phyloP scores from a whole-genome alignment of 768 basidiomycete genomes.

The Phanerodontia chrysosporium region DNA sequence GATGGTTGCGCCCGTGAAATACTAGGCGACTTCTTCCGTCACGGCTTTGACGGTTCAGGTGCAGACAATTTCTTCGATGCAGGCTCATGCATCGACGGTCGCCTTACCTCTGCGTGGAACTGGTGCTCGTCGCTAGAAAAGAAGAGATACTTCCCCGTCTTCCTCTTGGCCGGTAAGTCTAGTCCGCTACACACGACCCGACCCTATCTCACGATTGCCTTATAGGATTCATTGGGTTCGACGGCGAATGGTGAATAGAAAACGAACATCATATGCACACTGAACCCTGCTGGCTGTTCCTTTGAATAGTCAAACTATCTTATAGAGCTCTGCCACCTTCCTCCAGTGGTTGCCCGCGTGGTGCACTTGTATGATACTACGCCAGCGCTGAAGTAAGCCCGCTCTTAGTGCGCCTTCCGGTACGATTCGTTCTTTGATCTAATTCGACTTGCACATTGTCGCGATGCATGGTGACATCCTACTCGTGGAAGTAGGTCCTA shows the following conservation, averaged over 20 bases:
- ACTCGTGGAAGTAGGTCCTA: neutral
- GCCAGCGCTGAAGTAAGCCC: too few species aligned
- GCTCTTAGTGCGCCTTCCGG: too few species aligned
- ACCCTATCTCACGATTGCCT: neutral
- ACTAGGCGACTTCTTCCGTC: conserved; percentile 79
- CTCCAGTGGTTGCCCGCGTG: too few species aligned
- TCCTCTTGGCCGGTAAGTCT: conserved; percentile 70
- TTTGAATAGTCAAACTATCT: neutral
- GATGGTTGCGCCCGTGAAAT: conserved; percentile 71
- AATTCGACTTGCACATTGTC: neutral
- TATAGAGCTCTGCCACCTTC: neutral
- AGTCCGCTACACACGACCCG: neutral
- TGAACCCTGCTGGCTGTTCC: neutral
- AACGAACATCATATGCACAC: neutral
- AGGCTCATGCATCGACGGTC: conserved; percentile 75
- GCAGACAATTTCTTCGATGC: conserved; percentile 90
- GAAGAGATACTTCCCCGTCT: conserved; percentile 79
- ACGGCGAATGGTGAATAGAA: conserved; percentile 68
- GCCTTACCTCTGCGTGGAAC: conserved; percentile 88
- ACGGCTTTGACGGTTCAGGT: conserved; percentile 88
- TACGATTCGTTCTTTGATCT: neutral
- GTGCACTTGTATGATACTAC: too few species aligned
- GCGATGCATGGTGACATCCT: neutral
- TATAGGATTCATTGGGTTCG: conserved; percentile 78
- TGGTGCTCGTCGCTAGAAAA: conserved; percentile 87